Conservation (phyloP, 2,329 filamentous ascomycete genomes). For the Aspergillus puulaauensis region DNA sequence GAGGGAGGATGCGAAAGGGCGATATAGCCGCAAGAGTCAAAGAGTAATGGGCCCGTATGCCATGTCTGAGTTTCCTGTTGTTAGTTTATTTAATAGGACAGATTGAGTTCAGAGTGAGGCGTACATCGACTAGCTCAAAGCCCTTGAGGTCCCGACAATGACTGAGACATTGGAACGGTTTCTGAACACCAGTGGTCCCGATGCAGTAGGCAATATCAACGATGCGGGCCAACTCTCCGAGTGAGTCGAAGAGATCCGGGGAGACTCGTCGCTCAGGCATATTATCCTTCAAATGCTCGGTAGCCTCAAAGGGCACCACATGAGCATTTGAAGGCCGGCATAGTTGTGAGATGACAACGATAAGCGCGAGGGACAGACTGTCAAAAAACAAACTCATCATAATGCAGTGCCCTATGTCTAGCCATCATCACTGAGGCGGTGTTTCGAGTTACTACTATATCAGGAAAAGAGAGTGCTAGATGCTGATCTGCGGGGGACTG, state of each 20-base stretch:
- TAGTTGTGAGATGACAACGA: neutral
- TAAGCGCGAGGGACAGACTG: neutral
- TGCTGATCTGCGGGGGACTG: too few species aligned
- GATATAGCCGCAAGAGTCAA: slow-evolving; percentile 91
- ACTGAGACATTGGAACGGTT: slow-evolving; percentile 81
- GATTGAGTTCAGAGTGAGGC: slow-evolving; percentile 7
- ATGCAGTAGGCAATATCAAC: slow-evolving; percentile 96
- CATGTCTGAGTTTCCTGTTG: slow-evolving; percentile 58
- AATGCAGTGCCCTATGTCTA: neutral
- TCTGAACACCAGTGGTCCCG: slow-evolving; percentile 74
- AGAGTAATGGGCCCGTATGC: slow-evolving; percentile 83
- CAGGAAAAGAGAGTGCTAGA: neutral
- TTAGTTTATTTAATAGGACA: neutral
- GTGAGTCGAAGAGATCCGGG: slow-evolving; percentile 67
- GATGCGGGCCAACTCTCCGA: slow-evolving; percentile 85
- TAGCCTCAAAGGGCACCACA: neutral
- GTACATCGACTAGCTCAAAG: slow-evolving; percentile 70
- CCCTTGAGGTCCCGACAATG: slow-evolving; percentile 80
- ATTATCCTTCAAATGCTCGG: neutral
- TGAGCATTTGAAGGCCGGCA: neutral
- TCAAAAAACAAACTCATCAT: slow-evolving; percentile 6
- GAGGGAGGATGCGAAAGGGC: slow-evolving; percentile 72
- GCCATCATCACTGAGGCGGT: slow-evolving; percentile 1
- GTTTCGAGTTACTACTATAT: neutral
- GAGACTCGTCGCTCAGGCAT: slow-evolving; percentile 48